A percentile compares a stretch with the other conserved stretches of the same genome.
phyloP scores from a whole-genome alignment of 2,329 filamentous ascomycete genomes.

The Cladosporium sphaerospermum region DNA sequence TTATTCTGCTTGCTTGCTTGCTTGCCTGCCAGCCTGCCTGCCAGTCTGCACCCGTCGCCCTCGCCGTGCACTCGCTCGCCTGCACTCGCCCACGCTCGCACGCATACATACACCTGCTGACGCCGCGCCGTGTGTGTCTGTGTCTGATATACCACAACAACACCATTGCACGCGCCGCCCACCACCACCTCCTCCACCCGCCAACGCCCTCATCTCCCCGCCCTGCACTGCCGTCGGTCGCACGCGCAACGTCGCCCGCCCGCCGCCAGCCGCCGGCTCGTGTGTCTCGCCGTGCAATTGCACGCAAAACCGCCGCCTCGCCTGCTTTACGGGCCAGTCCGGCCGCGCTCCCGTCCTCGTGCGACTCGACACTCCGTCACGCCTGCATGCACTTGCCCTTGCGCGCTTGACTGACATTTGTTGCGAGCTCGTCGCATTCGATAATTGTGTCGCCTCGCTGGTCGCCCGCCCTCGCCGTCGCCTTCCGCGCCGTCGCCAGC shows the following conservation, averaged over 20 bases:
- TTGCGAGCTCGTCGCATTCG: background rate
- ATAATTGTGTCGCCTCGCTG: background rate
- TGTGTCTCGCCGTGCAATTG: constrained; percentile 7
- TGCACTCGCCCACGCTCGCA: background rate
- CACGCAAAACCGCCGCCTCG: background rate
- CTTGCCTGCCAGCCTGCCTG: background rate
- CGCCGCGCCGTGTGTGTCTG: too few relatives aligned
- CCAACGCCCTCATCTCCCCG: background rate
- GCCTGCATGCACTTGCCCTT: constrained; percentile 9
- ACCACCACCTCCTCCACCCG: too few relatives aligned
- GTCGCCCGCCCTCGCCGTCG: background rate
- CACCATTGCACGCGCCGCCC: too few relatives aligned
- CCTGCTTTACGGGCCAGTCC: constrained; percentile 5
- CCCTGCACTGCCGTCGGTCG: background rate
- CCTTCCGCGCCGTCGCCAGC: background rate
- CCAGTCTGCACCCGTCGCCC: background rate
- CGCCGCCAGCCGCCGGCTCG: constrained; percentile 1
- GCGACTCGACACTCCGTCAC: constrained; percentile 9
- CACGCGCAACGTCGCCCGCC: constrained; percentile 1
- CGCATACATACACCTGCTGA: background rate
- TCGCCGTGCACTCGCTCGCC: background rate
- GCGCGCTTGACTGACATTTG: background rate
- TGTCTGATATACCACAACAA: too few relatives aligned
- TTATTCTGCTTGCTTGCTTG: too few relatives aligned
- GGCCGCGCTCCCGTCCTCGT: constrained; percentile 9